Percentiles rank a stretch among this genome's conserved stretches.
These are phyloP conservation scores for Tuctoria greenei DNA, from an alignment of 176 grass and related monocot species.

Conservation along the genomic window DNA sequence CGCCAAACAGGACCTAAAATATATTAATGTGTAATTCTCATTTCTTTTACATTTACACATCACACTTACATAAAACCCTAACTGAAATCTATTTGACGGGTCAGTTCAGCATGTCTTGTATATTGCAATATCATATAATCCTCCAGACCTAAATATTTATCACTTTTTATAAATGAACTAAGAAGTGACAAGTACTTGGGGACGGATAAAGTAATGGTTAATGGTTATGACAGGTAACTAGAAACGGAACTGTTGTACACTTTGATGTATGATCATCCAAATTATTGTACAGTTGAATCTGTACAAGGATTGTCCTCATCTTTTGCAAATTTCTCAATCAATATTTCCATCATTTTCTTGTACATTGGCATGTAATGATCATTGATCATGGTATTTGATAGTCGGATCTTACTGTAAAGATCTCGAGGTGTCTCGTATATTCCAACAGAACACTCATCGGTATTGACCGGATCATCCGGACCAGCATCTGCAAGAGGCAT, in stretches of 20 bases:
- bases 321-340: constrained; percentile 88
- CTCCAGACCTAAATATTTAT: too few relatives aligned
- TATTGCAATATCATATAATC: constrained; percentile 33
- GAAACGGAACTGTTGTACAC: constrained; percentile 25
- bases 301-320: constrained; percentile 61
- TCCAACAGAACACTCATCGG: constrained; percentile 61
- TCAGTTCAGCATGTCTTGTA: constrained; percentile 18
- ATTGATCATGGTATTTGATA: constrained; percentile 95
- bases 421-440: constrained; percentile 81
- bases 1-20: neutral
- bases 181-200: too few relatives aligned
- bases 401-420: constrained; percentile 84
- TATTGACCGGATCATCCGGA: constrained; percentile 31
- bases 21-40: neutral
- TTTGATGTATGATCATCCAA: constrained; percentile 39
- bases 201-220: too few relatives aligned
- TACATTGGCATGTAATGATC: constrained; percentile 99
- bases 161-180: too few relatives aligned
- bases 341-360: constrained; percentile 92
- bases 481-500: constrained; percentile 55
- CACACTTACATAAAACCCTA: constrained; percentile 6
- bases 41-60: constrained; percentile 46
- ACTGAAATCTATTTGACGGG: constrained; percentile 25
- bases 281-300: constrained; percentile 43
- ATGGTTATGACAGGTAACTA: constrained; percentile 14